These are phyloP conservation scores for Ormosia semicastrata DNA, from an alignment of 306 rosid genomes.

Conservation along the genomic window DNA sequence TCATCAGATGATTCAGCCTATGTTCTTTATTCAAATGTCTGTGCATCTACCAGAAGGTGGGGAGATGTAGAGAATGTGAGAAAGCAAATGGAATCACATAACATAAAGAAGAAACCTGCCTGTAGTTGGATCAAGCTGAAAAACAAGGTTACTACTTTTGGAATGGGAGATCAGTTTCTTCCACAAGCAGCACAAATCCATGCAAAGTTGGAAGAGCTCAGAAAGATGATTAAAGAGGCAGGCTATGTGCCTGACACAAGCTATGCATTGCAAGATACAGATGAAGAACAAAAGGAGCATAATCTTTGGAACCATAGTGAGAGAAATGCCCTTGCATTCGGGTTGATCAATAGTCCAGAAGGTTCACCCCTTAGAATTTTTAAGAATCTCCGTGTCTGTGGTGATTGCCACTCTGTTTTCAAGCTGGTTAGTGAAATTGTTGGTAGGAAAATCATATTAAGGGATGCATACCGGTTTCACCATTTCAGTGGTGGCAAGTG, in stretches of 20 bases:
- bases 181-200: constrained; percentile 49
- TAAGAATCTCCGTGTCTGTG: constrained; percentile 93
- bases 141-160: constrained; percentile 64
- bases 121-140: constrained; percentile 88
- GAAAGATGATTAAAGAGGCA: constrained; percentile 64
- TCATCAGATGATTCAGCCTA: constrained; percentile 86
- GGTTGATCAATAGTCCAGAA: constrained; percentile 64
- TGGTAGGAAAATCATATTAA: constrained; percentile 62
- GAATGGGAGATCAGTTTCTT: constrained; percentile 78
- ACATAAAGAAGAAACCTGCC: constrained; percentile 77
- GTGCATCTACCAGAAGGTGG: constrained; percentile 82
- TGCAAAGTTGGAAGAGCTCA: constrained; percentile 67
- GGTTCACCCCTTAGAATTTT: constrained; percentile 66
- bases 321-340: constrained; percentile 88
- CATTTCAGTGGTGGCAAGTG: constrained; percentile 78
- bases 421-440: constrained; percentile 63
- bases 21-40: constrained; percentile 83
- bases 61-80: constrained; percentile 78
- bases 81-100: constrained; percentile 62
- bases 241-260: constrained; percentile 87
- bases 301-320: constrained; percentile 97
- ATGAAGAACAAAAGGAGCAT: constrained; percentile 89
- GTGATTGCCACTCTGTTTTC: constrained; percentile 91
- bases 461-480: constrained; percentile 91
- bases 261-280: constrained; percentile 80